Evolutionary conservation across 1,139 yeast species (phyloP), one percentile per base, ranked within the genome.

Genomic region (Spencermartinsiella ligniputridi): DNA sequence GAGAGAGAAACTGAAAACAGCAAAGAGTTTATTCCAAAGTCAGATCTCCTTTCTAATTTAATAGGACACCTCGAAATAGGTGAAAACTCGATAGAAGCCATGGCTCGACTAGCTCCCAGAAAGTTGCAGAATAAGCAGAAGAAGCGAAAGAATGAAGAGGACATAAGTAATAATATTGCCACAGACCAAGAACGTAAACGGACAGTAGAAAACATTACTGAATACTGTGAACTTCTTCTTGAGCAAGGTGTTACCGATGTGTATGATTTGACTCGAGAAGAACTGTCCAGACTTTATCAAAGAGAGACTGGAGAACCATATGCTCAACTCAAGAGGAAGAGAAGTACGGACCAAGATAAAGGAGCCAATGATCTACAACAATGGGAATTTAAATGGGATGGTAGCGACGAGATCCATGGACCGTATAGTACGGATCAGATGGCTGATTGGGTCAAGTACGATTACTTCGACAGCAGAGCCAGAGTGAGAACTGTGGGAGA

Each of bases 321-420:
- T 37, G 42, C 45, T 8, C 50, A 49, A 17, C 41, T 50, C 16
- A 56, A 57, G 30, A 46, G 59, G 20, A 60, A 57, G 41, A 48
- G 61, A 18, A 50, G 47, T 15, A 19, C 41, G 21, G 45, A 49
- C 25, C 21, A 46, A 20, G 44, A 35, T 15, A 42, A 46, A 21
- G 49, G 65, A 39, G 72, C 66, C 11, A 68, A 61, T 2, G 68
- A 66, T 40, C n/a, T n/a, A n/a, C n/a, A n/a, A n/a, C 51, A 65
- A 19, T 83, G 87, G 87, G 80, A 78, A 52, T 83, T 79, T 57
- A 68, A 71, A 52, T 83, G 89, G 88, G 54, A 60, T 3, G 79
- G 71, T 1, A 70, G 66, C 35, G 69, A 68, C 2, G 71, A 69
- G 21, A 54, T 80, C 0, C 73, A 80, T 56, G 90, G 90, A 0